Conservation (phyloP, 2,329 filamentous ascomycete species). For the Phialemonium atrogriseum region DNA sequence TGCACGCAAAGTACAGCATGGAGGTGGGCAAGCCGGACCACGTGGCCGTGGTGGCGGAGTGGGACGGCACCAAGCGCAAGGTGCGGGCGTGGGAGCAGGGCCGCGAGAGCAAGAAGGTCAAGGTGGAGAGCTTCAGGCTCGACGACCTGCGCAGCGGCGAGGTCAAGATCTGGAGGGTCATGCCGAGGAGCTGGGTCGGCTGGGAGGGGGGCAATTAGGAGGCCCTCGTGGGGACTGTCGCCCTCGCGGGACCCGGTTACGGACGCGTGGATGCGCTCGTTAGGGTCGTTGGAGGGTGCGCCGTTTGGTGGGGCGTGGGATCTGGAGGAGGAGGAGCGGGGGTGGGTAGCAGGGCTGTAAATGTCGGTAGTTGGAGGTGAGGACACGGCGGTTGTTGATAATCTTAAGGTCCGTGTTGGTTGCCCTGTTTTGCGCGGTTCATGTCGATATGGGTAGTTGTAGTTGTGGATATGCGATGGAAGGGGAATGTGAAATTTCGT, state of each 20-base stretch:
- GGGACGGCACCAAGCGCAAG: slow-evolving; percentile 99
- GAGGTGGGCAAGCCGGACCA: slow-evolving; percentile 88
- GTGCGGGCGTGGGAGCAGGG: slow-evolving; percentile 93
- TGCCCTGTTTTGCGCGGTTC: too few species aligned
- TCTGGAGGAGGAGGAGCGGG: too few species aligned
- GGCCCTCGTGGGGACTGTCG: background rate
- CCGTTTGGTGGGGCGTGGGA: slow-evolving; percentile 2
- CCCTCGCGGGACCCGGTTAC: too few species aligned
- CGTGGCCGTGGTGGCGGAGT: slow-evolving; percentile 85
- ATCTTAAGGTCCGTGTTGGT: too few species aligned
- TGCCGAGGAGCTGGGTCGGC: slow-evolving; percentile 85
- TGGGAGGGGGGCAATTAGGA: slow-evolving; percentile 57
- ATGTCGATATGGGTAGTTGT: too few species aligned
- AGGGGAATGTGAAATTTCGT: too few species aligned
- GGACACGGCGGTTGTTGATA: too few species aligned
- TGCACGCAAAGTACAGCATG: slow-evolving; percentile 87
- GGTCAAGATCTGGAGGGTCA: slow-evolving; percentile 94
- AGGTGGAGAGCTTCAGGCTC: slow-evolving; percentile 87
- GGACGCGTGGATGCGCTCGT: too few species aligned
- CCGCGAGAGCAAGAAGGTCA: slow-evolving; percentile 85
- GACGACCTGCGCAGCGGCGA: slow-evolving; percentile 89
- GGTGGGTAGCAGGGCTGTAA: too few species aligned
- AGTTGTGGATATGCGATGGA: too few species aligned
- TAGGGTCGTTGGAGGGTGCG: background rate
- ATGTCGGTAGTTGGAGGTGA: too few species aligned